Evolutionary conservation across 352 stramenopile species (phyloP), one percentile per base, ranked within the genome.

Genomic region (Thalassiosira livingstoniorum): DNA sequence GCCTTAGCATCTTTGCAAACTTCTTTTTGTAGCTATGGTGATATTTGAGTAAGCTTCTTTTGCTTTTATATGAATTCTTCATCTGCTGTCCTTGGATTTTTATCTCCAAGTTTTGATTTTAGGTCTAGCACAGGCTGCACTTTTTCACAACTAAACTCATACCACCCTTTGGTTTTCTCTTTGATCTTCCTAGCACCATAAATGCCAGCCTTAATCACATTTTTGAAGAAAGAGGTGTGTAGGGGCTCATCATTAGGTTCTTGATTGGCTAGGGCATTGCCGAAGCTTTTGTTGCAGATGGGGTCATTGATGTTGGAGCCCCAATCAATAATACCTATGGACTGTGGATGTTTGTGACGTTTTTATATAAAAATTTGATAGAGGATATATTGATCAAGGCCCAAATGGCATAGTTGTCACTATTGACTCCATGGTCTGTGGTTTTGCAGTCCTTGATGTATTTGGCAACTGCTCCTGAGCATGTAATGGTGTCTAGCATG

Each of bases 371-470:
- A 21, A 25, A 35, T 29, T 62, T 62, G 25, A 62, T 62, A 10
- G 54, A 62, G 25, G 54, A 25, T 25, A 62, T 10, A 21, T 4
- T 31, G 5, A 62, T 23, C 25, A 11, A 21, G 13, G 37, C 3
- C 37, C 34, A n/a, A 5, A 62, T 31, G 34, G 54, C 54, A 21
- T 23, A 62, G 37, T 62, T 23, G n/a, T 62, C 54, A 21, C 54
- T 62, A 4, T 31, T 5, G 34, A 35, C 25, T 31, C 54, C 54
- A 10, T 37, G 18, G 4, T 62, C 37, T 5, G 25, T 39, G 3
- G 37, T 29, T 35, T 62, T 62, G 25, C 54, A 62, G 25, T 62
- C 54, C n/a, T n/a, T n/a, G n/a, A n/a, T n/a, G n/a, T n/a, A n/a
- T n/a, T n/a, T n/a, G n/a, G n/a, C n/a, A n/a, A n/a, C n/a, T n/a